These are phyloP conservation scores for Fusarium heterosporum DNA, from an alignment of 2,329 filamentous ascomycete genomes.

Conservation along the genomic window DNA sequence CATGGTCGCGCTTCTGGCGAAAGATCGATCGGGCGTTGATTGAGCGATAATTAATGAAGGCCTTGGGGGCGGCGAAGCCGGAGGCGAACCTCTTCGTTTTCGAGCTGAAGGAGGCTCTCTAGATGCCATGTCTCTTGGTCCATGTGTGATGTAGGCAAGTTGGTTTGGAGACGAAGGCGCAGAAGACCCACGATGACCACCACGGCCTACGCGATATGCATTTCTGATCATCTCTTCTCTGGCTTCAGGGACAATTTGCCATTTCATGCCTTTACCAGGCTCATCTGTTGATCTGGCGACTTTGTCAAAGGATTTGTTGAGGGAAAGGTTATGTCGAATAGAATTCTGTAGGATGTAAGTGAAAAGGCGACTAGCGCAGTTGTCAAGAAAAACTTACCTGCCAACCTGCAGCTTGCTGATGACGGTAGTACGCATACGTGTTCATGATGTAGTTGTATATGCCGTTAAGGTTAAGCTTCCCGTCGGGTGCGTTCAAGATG, in stretches of 20 bases:
- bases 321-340: slow-evolving; percentile 93
- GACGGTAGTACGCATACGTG: slow-evolving; percentile 92
- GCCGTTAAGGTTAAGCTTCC: slow-evolving; percentile 89
- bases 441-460: slow-evolving; percentile 95
- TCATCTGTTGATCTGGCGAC: slow-evolving; percentile 92
- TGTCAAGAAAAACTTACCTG: slow-evolving; percentile 69
- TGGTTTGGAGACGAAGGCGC: slow-evolving; percentile 76
- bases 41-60: slow-evolving; percentile 63
- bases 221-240: slow-evolving; percentile 90
- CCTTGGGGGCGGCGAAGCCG: slow-evolving; percentile 66
- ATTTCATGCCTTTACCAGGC: slow-evolving; percentile 99
- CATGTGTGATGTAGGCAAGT: slow-evolving; percentile 70
- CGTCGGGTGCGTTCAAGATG: slow-evolving; percentile 85
- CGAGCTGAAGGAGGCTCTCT: slow-evolving; percentile 64
- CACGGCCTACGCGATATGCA: slow-evolving; percentile 69
- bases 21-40: slow-evolving; percentile 64
- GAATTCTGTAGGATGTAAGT: slow-evolving; percentile 73
- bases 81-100: slow-evolving; percentile 68
- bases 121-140: slow-evolving; percentile 66
- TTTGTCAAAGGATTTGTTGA: slow-evolving; percentile 96
- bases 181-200: slow-evolving; percentile 75
- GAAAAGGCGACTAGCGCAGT: neutral
- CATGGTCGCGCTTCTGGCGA: slow-evolving; percentile 53
- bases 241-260: slow-evolving; percentile 88
- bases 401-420: slow-evolving; percentile 84